These are phyloP conservation scores for Cynara cardunculus DNA, from an alignment of 129 eudicot genomes.

Conservation along the genomic window DNA sequence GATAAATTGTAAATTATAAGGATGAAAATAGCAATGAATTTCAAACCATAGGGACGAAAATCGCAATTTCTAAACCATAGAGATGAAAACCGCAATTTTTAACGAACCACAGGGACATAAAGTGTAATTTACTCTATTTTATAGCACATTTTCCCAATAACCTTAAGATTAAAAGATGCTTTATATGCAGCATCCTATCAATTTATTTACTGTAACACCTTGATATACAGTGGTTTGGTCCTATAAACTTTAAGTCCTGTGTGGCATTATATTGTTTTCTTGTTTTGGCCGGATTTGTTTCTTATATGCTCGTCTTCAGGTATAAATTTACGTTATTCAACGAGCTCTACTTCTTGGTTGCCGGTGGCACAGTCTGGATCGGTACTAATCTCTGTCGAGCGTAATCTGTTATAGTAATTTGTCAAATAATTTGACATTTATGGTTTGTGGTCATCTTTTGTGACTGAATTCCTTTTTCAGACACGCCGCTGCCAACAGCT, in stretches of 20 bases:
- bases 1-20: too few relatives aligned
- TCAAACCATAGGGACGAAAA: too few relatives aligned
- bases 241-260: too few relatives aligned
- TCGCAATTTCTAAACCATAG: too few relatives aligned
- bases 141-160: too few relatives aligned
- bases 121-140: too few relatives aligned
- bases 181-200: too few relatives aligned
- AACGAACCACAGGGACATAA: too few relatives aligned
- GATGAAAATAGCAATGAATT: too few relatives aligned
- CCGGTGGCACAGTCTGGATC: slow-evolving; percentile 97
- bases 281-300: not conserved
- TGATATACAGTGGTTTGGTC: too few relatives aligned
- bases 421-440: not conserved
- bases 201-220: not conserved
- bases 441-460: not conserved
- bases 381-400: slow-evolving; percentile 48
- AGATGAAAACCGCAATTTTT: too few relatives aligned
- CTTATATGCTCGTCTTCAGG: slow-evolving; percentile 42
- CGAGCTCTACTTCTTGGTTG: slow-evolving; percentile 93
- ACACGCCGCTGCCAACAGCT: slow-evolving; percentile 51
- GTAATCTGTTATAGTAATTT: not conserved
- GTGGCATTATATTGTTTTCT: not conserved
- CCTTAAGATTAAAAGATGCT: too few relatives aligned
- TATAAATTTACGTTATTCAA: slow-evolving; percentile 94
- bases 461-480: slow-evolving; percentile 26